These are phyloP conservation scores for Colletotrichum sp. DNA, from an alignment of 2,329 filamentous ascomycete genomes.

Conservation along the genomic window DNA sequence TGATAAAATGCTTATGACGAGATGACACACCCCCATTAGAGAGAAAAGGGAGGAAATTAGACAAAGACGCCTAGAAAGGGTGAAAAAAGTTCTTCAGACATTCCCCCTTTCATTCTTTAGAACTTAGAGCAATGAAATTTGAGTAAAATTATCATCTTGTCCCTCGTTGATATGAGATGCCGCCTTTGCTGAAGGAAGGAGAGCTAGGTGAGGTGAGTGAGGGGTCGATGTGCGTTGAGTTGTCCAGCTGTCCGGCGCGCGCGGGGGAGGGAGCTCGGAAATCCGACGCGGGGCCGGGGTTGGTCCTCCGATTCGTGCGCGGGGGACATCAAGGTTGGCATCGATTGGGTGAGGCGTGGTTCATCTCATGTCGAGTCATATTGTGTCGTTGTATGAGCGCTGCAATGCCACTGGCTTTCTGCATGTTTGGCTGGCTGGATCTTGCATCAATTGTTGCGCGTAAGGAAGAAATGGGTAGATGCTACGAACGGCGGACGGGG, in stretches of 20 bases:
- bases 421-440: accelerated
- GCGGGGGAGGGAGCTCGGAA: background rate
- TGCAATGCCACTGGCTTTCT: background rate
- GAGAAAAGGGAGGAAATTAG: background rate
- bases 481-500: too few species aligned
- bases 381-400: background rate
- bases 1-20: background rate
- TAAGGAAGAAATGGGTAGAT: too few species aligned
- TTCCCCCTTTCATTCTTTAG: background rate
- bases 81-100: background rate
- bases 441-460: background rate
- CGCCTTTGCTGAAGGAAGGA: too few species aligned
- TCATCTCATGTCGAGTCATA: background rate
- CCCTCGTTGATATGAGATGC: background rate
- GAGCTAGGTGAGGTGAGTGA: background rate
- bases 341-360: background rate
- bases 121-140: conserved; percentile 6
- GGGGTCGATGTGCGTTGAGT: background rate
- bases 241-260: background rate
- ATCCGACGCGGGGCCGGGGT: background rate
- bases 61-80: background rate
- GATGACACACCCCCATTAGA: background rate
- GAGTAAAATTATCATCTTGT: background rate
- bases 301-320: background rate
- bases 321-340: background rate